A percentile compares a stretch with the other conserved stretches of the same genome.
Conservation (phyloP, 2,329 filamentous ascomycete species). For the Talaromyces funiculosus region DNA sequence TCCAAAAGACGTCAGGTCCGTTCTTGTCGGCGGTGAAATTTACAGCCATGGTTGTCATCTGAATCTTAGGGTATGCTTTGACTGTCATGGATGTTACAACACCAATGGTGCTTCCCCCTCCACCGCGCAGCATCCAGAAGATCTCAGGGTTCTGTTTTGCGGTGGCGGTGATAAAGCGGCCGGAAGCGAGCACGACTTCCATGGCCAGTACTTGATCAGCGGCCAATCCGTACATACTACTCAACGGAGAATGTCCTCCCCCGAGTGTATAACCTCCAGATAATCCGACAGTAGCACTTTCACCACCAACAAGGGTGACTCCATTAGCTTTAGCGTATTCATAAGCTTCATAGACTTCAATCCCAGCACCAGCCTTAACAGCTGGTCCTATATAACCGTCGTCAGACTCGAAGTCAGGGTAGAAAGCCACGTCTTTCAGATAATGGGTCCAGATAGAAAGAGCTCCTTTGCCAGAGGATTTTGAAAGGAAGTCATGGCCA, state of each 20-base stretch:
- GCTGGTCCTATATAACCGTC: neutral
- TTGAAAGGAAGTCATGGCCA: conserved; percentile 47
- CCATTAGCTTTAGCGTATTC: conserved; percentile 37
- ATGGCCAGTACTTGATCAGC: conserved; percentile 56
- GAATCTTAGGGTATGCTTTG: conserved; percentile 44
- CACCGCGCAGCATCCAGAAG: conserved; percentile 59
- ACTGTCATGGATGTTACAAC: conserved; percentile 53
- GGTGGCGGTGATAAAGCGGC: conserved; percentile 46
- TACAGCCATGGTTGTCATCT: neutral
- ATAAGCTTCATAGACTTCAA: conserved; percentile 23
- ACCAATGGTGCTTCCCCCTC: conserved; percentile 47
- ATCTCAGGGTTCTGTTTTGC: conserved; percentile 49
- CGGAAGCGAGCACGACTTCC: conserved; percentile 31
- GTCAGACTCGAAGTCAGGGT: conserved; percentile 20
- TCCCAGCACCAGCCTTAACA: conserved; percentile 17
- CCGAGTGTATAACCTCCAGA: conserved; percentile 58
- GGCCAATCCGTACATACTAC: conserved; percentile 39
- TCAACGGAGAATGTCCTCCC: conserved; percentile 49
- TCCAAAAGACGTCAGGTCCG: conserved; percentile 1
- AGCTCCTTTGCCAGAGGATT: conserved; percentile 43
- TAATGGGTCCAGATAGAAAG: conserved; percentile 48
- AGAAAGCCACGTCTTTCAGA: conserved; percentile 39
- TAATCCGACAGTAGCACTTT: conserved; percentile 47
- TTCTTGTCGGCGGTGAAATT: neutral
- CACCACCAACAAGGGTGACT: conserved; percentile 51